A percentile compares a stretch with the other conserved stretches of the same genome.
phyloP scores from a whole-genome alignment of 1,139 yeast species.

The Lodderomyces beijingensis region DNA sequence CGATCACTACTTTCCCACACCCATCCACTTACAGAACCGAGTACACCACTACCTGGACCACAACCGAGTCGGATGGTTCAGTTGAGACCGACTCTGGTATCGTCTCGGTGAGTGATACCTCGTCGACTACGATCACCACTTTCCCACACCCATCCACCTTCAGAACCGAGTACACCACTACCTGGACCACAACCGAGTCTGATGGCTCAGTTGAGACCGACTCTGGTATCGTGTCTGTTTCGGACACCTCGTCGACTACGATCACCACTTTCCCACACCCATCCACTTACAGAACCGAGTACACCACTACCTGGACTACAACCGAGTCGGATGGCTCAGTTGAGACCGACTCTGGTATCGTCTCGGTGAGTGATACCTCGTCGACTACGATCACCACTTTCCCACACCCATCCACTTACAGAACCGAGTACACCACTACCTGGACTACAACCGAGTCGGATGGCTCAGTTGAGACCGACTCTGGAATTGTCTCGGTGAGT shows the following conservation, averaged over 20 bases:
- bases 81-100: conserved; percentile 14
- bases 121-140: conserved; percentile 5
- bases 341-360: conserved; percentile 8
- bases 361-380: conserved; percentile 4
- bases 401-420: conserved; percentile 7
- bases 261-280: conserved; percentile 3
- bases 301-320: conserved; percentile 10
- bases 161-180: conserved; percentile 17
- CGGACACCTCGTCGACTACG: conserved; percentile 7
- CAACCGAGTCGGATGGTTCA: conserved; percentile 16
- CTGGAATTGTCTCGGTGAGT: conserved; percentile 6
- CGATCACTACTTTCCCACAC: background rate
- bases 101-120: conserved; percentile 8
- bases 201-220: conserved; percentile 18
- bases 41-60: conserved; percentile 16
- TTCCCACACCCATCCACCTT: conserved; percentile 1
- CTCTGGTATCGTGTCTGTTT: conserved; percentile 13
- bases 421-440: conserved; percentile 12
- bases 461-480: conserved; percentile 11
- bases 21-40: conserved; percentile 6
- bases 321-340: conserved; percentile 5
- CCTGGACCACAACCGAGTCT: conserved; percentile 16
- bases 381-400: conserved; percentile 5
- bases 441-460: conserved; percentile 6
- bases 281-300: conserved; percentile 8